phyloP scores from a whole-genome alignment of 2,329 filamentous ascomycete species.

The Sporothrix curviconia region DNA sequence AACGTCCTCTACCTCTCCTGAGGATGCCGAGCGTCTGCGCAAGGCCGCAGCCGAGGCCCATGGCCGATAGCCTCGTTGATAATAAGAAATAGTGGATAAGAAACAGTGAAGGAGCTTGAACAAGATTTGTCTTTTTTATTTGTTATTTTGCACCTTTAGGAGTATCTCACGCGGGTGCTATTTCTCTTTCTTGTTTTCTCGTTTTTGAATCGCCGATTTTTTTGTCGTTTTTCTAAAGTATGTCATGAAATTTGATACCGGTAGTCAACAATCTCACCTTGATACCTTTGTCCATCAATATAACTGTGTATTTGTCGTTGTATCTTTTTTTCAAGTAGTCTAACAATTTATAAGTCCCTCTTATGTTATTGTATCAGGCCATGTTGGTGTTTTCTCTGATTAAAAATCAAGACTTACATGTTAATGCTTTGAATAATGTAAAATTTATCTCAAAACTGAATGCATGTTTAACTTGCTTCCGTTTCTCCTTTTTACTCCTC shows the following conservation, averaged over 20 bases:
- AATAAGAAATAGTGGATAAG: conserved; percentile 15
- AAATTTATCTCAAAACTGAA: no score
- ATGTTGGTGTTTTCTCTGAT: no score
- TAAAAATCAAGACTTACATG: no score
- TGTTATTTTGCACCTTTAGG: background rate
- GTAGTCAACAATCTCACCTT: background rate
- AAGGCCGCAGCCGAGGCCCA: conserved; percentile 24
- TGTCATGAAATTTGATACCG: no score
- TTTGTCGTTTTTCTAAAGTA: background rate
- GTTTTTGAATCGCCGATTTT: background rate
- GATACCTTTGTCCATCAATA: background rate
- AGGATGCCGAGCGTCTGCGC: conserved; percentile 23
- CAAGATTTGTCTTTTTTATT: background rate
- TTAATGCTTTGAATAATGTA: no score
- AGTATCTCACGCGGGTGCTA: background rate
- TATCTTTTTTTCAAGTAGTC: no score
- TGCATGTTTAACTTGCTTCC: no score
- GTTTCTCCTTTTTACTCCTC: no score
- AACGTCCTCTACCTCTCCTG: conserved; percentile 12
- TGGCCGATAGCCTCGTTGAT: conserved; percentile 24
- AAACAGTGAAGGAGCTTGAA: background rate
- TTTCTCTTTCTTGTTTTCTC: background rate
- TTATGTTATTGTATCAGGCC: background rate
- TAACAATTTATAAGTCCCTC: no score
- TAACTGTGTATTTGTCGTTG: background rate